Conservation (phyloP, 78 protist species). For the Dictyostelium firmibasis region DNA sequence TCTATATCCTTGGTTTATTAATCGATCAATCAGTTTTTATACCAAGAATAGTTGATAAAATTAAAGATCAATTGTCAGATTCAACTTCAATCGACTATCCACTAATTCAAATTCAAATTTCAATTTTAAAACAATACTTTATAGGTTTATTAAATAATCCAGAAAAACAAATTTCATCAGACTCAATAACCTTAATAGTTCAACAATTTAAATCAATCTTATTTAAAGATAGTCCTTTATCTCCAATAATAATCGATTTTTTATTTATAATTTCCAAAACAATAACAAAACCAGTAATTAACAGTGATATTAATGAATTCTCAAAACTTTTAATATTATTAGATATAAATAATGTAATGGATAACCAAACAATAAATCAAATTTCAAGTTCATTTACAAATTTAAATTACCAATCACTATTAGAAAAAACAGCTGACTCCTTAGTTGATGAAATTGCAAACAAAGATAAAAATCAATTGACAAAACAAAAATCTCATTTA, state of each 20-base stretch:
- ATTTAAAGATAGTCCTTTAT: not conserved
- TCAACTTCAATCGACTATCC: not conserved
- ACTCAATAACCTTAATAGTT: not conserved
- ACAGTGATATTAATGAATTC: not conserved
- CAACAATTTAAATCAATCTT: not conserved
- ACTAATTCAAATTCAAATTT: not conserved
- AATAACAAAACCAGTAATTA: not conserved
- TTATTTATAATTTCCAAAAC: not conserved
- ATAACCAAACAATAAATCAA: not conserved
- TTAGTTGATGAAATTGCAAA: not conserved
- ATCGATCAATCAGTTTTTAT: not conserved
- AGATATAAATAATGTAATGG: not conserved
- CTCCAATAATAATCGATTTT: not conserved
- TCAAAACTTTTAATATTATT: conserved; percentile 3
- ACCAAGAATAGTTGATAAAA: not conserved
- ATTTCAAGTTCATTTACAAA: not conserved
- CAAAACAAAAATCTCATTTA: not conserved
- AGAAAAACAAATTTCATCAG: not conserved
- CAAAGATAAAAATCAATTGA: conserved; percentile 5
- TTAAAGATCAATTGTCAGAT: not conserved
- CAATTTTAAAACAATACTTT: not conserved
- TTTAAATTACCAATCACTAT: not conserved
- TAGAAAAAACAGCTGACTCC: not conserved
- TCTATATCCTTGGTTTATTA: not conserved
- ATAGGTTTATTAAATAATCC: not conserved